Evolutionary conservation across 83 land plant genomes (phyloP), one percentile per base, ranked within the genome.

Genomic region (Thuja plicata): DNA sequence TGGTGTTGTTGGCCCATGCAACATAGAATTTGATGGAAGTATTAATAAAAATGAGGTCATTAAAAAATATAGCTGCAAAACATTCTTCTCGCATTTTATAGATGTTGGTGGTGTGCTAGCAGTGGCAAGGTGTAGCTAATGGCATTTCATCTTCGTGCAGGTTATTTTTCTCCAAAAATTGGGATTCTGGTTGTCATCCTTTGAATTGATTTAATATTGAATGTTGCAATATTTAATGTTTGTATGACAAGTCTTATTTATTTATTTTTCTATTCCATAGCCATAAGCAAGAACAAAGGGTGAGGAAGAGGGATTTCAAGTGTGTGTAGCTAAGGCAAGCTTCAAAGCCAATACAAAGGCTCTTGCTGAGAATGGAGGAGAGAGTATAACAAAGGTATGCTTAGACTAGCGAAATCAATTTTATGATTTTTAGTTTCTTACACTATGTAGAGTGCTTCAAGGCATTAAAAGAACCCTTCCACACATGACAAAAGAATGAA

Each of bases 311-410:
- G 99, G 99, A 66, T 98, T 97, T 88, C 91, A 94, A 89, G 91
- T 98, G 4, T 94, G 96, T 89, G 92, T 98, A 70, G 97, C 99
- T 19, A 98, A 98, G 92, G 97, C 99, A 74, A 98, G 99, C 93
- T 98, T 98, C 88, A 98, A 98, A 90, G 99, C 99, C 43, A 95
- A 97, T 91, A 98, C 99, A 79, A 97, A 98, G 90, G 99, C 98
- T 85, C 93, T 98, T 85, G 99, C 99, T 80, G 99, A 98, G 92
- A 98, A 98, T 95, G 99, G 97, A 94, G 99, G 98, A 35, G 99
- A 98, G 85, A 99, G 99, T 37, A 85, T 98, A 86, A 99, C 99
- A 40, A 98, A 98, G 99, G 99, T 98, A 66, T 70, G 54, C 43
- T 84, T 21, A 82, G 11, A 46, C 27, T 3, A n/a, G 11, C 11